Base-by-base conservation (phyloP, 2,329 filamentous ascomycete species). In the Colletotrichum costaricense region DNA sequence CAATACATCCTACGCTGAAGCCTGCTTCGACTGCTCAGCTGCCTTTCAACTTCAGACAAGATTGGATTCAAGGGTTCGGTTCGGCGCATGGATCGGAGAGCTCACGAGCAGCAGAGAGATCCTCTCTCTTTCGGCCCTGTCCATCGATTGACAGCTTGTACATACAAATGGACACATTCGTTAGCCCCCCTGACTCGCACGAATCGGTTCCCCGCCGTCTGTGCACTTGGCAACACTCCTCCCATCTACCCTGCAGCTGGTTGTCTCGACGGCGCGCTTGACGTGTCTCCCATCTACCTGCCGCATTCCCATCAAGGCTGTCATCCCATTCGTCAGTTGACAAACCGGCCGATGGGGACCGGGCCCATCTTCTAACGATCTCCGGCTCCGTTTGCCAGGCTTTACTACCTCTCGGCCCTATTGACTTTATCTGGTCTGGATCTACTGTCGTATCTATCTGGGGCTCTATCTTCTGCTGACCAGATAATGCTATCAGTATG, bases 241-340 rank as follows among this genome's bases (percentile, higher is more conserved):
- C 60, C 56, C 67, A 70, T 65, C 67, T 64, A 65, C 46, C 64
- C 12, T 72, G 69, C 60, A 52, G 22, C 9, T 42, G 16, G 14
- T 22, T 49, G 24, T 49, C 38, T 46, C 56, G 56, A 58, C 56
- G 49, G 56, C 67, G 33, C 66, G 59, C 67, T 65, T 57, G 67
- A 70, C 70, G 60, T 73, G 55, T 56, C 28, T 70, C n/a, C 55
- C 56, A 57, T 59, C 28, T 46, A 59, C 69, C 52, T 72, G 66
- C 69, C 69, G 52, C 65, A 69, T 72, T 72, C 42, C 69, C 58
- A 30, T 52, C 8, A 16, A 46, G 12, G 22, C 57, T 57, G 38
- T 33, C 69, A 38, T 69, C 65, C 26, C 54, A 70, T 70, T 70
- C 67, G 70, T 62, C 67, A 22, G 66, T 49, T 28, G 26, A 30